Evolutionary conservation across 1,284 basidiomycete species (phyloP), one percentile per base, ranked within the genome.

Genomic region (Tilletia setariae): DNA sequence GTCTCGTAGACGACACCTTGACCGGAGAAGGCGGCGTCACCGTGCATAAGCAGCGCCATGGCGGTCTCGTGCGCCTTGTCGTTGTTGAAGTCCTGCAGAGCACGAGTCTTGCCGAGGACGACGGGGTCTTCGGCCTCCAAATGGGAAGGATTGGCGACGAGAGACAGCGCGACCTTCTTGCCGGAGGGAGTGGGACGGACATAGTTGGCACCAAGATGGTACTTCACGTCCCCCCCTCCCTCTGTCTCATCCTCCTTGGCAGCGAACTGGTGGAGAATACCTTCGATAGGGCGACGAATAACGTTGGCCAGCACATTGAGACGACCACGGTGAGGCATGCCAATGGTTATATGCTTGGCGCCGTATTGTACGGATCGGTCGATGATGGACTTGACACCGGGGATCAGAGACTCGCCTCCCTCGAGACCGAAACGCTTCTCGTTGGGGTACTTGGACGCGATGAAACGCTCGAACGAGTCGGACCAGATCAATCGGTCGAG

Each of bases 401-500:
- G 96, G 79, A 98, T 92, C 78, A 99, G 89, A 51, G 93, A 89
- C 85, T 99, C 96, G 84, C 94, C 96, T 72, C 96, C 96, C 85
- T 99, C 96, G 66, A 99, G 88, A 85, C 96, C 96, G 85, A 98
- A 99, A 67, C 96, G 91, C 86, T 99, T 99, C 86, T 98, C 96
- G 85, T 97, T 98, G 74, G 96, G 96, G 85, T 94, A 97, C 84
- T 98, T 98, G 86, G 90, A 92, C 25, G 94, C 90, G 76, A 98
- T 94, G 86, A 97, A 99, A 82, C 95, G 94, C 84, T 99, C 96
- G 80, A 98, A 98, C 4, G 92, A 91, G 83, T 98, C 95, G 32
- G 95, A 98, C 96, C 96, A 98, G 84, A 98, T 97, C 80, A 98
- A 89, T 71, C 96, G 92, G 85, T 98, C 96, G 70, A 98, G 88